Conservation (phyloP, 495 filamentous ascomycete species). For the Penicillium samsonianum region DNA sequence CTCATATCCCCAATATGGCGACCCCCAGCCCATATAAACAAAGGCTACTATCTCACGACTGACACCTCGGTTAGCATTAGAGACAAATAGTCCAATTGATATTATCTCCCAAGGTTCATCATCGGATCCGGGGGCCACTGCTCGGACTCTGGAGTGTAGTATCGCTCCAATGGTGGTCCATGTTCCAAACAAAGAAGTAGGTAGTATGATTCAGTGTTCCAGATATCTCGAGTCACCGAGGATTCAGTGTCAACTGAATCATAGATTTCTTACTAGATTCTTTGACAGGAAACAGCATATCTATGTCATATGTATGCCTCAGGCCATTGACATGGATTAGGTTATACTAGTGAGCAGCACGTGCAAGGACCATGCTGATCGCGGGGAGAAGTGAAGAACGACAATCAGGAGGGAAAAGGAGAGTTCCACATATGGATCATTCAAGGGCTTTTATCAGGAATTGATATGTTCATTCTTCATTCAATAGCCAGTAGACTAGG, state of each 20-base stretch:
- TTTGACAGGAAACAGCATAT: too few relatives aligned
- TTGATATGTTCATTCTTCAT: background rate
- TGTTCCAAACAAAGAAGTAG: background rate
- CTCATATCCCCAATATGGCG: background rate
- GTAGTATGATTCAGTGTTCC: background rate
- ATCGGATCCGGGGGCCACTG: background rate
- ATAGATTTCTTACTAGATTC: background rate
- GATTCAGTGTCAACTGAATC: background rate
- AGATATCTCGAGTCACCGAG: background rate
- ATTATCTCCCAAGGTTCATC: background rate
- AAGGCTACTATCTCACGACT: background rate
- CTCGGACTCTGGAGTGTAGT: background rate
- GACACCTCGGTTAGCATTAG: too few relatives aligned
- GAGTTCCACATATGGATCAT: background rate
- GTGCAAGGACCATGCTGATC: conserved; percentile 27
- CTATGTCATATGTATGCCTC: background rate
- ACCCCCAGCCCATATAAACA: background rate
- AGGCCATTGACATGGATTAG: conserved; percentile 16
- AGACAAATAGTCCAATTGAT: background rate
- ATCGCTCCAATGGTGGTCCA: background rate
- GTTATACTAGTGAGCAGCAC: conserved; percentile 24
- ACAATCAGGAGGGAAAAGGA: conserved; percentile 26
- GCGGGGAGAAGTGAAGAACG: conserved; percentile 27
- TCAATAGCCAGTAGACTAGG: background rate
- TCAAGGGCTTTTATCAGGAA: background rate